A percentile compares a stretch with the other conserved stretches of the same genome.
These are phyloP conservation scores for Avena eriantha DNA, from an alignment of 176 grass and related monocot species.

Conservation along the genomic window DNA sequence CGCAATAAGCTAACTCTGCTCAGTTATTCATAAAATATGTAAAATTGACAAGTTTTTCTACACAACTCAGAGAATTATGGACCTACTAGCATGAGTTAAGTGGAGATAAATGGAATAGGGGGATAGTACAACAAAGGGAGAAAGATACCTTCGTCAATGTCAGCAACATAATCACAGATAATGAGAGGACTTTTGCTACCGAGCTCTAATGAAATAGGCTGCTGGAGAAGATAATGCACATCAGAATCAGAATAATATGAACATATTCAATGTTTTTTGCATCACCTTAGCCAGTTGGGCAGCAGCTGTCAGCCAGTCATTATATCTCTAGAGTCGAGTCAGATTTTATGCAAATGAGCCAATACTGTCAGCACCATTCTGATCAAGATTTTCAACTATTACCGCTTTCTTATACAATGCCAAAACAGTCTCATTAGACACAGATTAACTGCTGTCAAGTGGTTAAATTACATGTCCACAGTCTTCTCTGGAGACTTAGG, in stretches of 20 bases:
- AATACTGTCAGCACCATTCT: background rate
- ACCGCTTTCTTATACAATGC: background rate
- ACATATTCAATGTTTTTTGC: slow-evolving; percentile 20
- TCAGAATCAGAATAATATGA: background rate
- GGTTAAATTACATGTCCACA: background rate
- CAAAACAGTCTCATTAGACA: background rate
- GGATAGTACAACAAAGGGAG: slow-evolving; percentile 16
- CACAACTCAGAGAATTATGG: background rate
- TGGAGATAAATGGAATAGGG: slow-evolving; percentile 14
- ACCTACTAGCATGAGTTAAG: background rate
- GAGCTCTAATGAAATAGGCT: slow-evolving; percentile 58
- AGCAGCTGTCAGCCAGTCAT: slow-evolving; percentile 50
- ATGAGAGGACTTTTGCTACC: slow-evolving; percentile 91
- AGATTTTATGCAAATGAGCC: background rate
- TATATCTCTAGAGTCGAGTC: slow-evolving; percentile 2
- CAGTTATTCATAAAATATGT: background rate
- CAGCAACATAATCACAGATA: slow-evolving; percentile 70
- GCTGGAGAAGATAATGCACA: slow-evolving; percentile 14
- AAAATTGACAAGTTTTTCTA: background rate
- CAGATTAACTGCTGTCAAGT: slow-evolving; percentile 1
- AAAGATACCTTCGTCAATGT: slow-evolving; percentile 79
- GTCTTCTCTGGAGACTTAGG: background rate
- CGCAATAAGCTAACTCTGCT: slow-evolving; percentile 21
- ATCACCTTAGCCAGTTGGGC: slow-evolving; percentile 79
- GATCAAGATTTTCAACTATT: background rate